phyloP scores from a whole-genome alignment of 2,329 filamentous ascomycete genomes.

The Colletotrichum musae region DNA sequence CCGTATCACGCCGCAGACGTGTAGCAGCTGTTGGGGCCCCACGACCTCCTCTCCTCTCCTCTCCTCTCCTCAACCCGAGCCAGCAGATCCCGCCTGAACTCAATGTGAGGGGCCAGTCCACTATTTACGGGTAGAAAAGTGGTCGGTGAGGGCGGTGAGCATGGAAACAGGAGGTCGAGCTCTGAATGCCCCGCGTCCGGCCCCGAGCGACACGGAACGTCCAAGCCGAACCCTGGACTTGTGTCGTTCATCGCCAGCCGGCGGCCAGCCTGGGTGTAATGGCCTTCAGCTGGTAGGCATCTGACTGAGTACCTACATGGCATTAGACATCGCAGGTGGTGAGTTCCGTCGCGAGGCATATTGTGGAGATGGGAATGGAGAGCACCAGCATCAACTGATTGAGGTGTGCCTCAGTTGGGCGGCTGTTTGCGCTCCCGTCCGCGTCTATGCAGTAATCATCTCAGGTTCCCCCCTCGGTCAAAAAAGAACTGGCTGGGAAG shows the following conservation, averaged over 20 bases:
- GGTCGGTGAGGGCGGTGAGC: slow-evolving; percentile 37
- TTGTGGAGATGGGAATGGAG: slow-evolving; percentile 11
- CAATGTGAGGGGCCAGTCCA: slow-evolving; percentile 20
- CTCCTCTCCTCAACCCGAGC: slow-evolving; percentile 8
- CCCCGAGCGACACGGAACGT: slow-evolving; percentile 29
- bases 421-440: slow-evolving; percentile 30
- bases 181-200: slow-evolving; percentile 27
- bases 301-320: background rate
- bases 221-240: slow-evolving; percentile 32
- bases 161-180: slow-evolving; percentile 9
- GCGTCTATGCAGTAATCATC: slow-evolving; percentile 18
- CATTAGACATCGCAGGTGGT: background rate
- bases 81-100: slow-evolving; percentile 29
- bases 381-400: slow-evolving; percentile 2
- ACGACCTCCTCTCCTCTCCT: slow-evolving; percentile 5
- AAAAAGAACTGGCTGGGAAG: slow-evolving; percentile 8
- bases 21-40: slow-evolving; percentile 5
- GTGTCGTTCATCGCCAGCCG: background rate
- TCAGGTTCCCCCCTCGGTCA: slow-evolving; percentile 8
- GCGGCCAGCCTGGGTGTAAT: background rate
- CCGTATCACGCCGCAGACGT: background rate
- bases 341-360: background rate
- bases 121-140: slow-evolving; percentile 34
- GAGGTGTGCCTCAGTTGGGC: slow-evolving; percentile 23
- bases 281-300: background rate